phyloP scores from a whole-genome alignment of 352 stramenopile species.

The Phytopythium kandeliae region DNA sequence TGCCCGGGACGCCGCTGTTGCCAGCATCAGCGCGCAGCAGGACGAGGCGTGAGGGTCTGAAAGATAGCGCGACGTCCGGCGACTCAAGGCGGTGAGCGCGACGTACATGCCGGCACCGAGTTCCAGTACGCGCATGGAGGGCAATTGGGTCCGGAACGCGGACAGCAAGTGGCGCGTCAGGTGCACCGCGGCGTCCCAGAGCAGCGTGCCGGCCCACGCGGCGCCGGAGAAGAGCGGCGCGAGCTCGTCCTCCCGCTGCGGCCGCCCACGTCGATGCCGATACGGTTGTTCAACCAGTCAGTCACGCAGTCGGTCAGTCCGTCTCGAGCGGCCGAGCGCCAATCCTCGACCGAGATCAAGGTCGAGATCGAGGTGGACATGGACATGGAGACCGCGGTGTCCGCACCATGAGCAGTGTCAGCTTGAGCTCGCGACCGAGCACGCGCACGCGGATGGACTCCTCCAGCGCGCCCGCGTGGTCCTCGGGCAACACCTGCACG shows the following conservation, averaged over 20 bases:
- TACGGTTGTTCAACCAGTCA: too few species aligned
- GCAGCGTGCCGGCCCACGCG: slow-evolving; percentile 89
- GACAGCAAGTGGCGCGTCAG: slow-evolving; percentile 48
- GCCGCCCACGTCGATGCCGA: too few species aligned
- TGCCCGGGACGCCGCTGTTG: slow-evolving; percentile 85
- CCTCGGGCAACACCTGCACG: slow-evolving; percentile 45
- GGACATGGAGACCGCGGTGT: neutral
- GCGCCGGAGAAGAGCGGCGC: slow-evolving; percentile 92
- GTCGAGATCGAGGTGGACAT: too few species aligned
- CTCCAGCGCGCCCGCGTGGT: slow-evolving; percentile 55
- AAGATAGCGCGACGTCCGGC: too few species aligned
- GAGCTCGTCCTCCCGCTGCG: slow-evolving; percentile 80
- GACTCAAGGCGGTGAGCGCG: too few species aligned
- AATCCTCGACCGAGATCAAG: too few species aligned
- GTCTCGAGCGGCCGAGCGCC: too few species aligned
- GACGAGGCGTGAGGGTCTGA: too few species aligned
- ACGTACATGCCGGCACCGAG: slow-evolving; percentile 79
- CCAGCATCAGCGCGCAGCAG: neutral
- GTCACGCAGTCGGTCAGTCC: slow-evolving; percentile 1
- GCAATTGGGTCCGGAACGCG: slow-evolving; percentile 35
- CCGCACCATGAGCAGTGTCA: slow-evolving; percentile 61
- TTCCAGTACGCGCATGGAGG: slow-evolving; percentile 56
- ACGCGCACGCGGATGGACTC: slow-evolving; percentile 50
- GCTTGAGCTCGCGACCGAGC: slow-evolving; percentile 38
- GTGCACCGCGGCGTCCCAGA: slow-evolving; percentile 84